Percentiles rank a stretch among this genome's conserved stretches.
Evolutionary conservation across 495 filamentous ascomycete species (phyloP).

Genomic region (Podospora conica): DNA sequence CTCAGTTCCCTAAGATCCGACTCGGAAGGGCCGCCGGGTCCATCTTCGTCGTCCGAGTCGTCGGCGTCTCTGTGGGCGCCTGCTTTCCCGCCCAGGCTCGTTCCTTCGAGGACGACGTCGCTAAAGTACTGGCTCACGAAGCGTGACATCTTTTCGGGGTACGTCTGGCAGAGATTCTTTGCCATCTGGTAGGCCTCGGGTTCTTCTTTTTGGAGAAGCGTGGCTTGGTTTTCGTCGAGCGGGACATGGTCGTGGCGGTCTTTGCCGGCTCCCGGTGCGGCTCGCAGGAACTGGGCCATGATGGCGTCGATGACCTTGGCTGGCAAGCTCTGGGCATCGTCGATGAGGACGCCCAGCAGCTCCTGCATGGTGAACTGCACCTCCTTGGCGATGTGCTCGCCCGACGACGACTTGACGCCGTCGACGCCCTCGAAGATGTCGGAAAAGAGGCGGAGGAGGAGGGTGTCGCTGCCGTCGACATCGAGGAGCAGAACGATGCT

Average conservation of each 20-base stretch:
- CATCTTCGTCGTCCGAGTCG: slow-evolving; percentile 70
- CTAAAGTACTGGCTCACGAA: slow-evolving; percentile 95
- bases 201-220: slow-evolving; percentile 73
- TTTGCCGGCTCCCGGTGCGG: slow-evolving; percentile 52
- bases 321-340: slow-evolving; percentile 77
- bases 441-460: slow-evolving; percentile 75
- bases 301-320: slow-evolving; percentile 85
- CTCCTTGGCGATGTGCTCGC: slow-evolving; percentile 78
- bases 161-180: slow-evolving; percentile 85
- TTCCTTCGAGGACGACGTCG: slow-evolving; percentile 87
- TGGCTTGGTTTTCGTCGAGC: slow-evolving; percentile 56
- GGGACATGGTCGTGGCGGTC: slow-evolving; percentile 45
- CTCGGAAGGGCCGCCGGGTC: slow-evolving; percentile 56
- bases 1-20: slow-evolving; percentile 79
- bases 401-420: slow-evolving; percentile 62
- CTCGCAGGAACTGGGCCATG: slow-evolving; percentile 88
- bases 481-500: slow-evolving; percentile 93
- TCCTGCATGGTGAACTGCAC: slow-evolving; percentile 88
- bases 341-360: slow-evolving; percentile 75
- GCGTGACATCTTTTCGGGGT: slow-evolving; percentile 86
- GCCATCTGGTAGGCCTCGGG: slow-evolving; percentile 95
- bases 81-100: slow-evolving; percentile 43
- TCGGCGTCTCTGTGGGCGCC: slow-evolving; percentile 45
- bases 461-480: slow-evolving; percentile 66
- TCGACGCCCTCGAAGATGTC: slow-evolving; percentile 90